Percentiles rank a stretch among this genome's conserved stretches.
These are phyloP conservation scores for Hyphodiscus sp. DNA, from an alignment of 2,329 filamentous ascomycete genomes.

Conservation along the genomic window DNA sequence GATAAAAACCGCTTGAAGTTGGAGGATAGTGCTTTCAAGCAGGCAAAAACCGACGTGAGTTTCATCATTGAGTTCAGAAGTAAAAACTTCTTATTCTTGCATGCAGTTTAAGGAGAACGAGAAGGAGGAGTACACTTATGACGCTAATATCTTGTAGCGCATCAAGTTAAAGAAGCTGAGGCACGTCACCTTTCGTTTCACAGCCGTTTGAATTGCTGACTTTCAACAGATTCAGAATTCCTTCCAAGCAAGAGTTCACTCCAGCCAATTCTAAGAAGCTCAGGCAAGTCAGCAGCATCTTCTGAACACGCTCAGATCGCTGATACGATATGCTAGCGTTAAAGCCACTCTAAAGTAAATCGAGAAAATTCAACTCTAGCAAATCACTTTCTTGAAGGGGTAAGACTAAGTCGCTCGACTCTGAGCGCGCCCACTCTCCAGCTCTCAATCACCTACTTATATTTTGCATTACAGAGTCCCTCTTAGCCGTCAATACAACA, in stretches of 20 bases:
- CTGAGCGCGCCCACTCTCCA: too few relatives aligned
- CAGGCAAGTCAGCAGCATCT: too few relatives aligned
- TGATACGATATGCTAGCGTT: too few relatives aligned
- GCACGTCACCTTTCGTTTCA: not conserved
- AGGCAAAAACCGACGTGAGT: too few relatives aligned
- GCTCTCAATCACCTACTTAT: not conserved
- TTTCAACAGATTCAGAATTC: not conserved
- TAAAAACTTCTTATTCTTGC: not conserved
- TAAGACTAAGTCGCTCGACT: not conserved
- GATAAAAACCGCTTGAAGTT: too few relatives aligned
- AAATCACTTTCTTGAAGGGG: not conserved
- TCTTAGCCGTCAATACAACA: not conserved
- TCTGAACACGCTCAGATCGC: too few relatives aligned
- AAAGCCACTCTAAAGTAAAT: not conserved
- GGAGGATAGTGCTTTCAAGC: too few relatives aligned
- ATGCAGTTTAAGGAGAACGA: not conserved
- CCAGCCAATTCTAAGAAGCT: too few relatives aligned
- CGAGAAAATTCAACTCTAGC: not conserved
- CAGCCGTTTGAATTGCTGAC: not conserved
- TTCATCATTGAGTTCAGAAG: not conserved
- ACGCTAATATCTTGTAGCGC: not conserved
- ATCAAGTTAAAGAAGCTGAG: not conserved
- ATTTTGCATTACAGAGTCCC: too few relatives aligned
- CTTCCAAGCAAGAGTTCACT: not conserved
- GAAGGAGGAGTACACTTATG: not conserved